Percentiles rank a stretch among this genome's conserved stretches.
phyloP scores from a whole-genome alignment of 768 basidiomycete genomes.

The Hericium rajendrae region DNA sequence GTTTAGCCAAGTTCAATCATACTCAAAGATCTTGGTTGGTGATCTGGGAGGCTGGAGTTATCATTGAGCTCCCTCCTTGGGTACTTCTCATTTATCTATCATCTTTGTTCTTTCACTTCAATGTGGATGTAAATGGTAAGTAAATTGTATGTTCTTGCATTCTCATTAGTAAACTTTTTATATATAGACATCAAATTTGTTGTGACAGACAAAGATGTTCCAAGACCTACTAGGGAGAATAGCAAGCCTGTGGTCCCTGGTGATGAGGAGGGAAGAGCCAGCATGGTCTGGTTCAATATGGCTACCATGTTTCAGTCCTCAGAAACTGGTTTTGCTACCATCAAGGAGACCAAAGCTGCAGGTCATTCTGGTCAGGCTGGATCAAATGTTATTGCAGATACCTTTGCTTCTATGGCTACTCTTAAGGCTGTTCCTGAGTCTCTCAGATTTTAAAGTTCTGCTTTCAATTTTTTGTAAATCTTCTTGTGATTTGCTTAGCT shows the following conservation, averaged over 20 bases:
- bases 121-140: not conserved
- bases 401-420: no score
- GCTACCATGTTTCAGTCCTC: not conserved
- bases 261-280: not conserved
- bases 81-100: not conserved
- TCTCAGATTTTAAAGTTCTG: no score
- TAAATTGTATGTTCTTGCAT: not conserved
- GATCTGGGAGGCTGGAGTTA: constrained; percentile 1
- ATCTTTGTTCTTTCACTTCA: constrained; percentile 1
- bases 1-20: not conserved
- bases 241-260: not conserved
- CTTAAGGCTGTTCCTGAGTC: no score
- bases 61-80: constrained; percentile 1
- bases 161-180: not conserved
- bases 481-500: no score
- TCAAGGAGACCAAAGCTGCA: not conserved
- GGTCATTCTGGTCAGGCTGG: not conserved
- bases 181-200: constrained; percentile 1
- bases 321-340: not conserved
- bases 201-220: not conserved
- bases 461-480: no score
- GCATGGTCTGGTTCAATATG: constrained; percentile 2
- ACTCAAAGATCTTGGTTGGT: not conserved
- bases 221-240: not conserved
- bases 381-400: no score